Conservation (phyloP, 345 rosid genomes). For the Eucalyptus curtisii region DNA sequence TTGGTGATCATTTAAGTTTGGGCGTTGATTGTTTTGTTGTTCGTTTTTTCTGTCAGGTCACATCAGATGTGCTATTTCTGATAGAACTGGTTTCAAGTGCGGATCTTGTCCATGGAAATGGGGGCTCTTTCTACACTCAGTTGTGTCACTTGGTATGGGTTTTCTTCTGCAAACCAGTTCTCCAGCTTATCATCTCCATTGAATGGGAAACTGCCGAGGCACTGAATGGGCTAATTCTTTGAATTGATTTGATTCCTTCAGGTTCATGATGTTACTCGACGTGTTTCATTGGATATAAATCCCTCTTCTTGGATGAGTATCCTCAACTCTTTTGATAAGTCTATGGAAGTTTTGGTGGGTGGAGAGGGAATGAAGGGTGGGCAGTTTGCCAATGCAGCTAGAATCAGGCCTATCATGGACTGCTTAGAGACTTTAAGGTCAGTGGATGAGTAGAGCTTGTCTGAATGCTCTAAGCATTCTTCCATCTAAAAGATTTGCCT, state of each 20-base stretch:
- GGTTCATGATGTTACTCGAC: constrained; percentile 49
- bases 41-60: constrained; percentile 16
- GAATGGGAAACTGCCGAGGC: background rate
- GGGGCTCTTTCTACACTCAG: constrained; percentile 15
- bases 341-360: constrained; percentile 38
- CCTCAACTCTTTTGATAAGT: constrained; percentile 35
- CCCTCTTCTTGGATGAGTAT: constrained; percentile 41
- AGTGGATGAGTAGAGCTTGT: background rate
- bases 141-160: constrained; percentile 47
- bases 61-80: constrained; percentile 63
- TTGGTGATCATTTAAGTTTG: background rate
- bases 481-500: background rate
- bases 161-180: background rate
- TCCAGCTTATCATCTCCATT: background rate
- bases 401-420: constrained; percentile 32
- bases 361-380: constrained; percentile 11
- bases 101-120: constrained; percentile 10
- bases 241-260: background rate
- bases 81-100: constrained; percentile 49
- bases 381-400: constrained; percentile 14
- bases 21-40: background rate
- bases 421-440: constrained; percentile 74
- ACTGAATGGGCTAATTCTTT: background rate
- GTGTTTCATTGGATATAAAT: constrained; percentile 38
- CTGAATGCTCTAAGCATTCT: background rate